A percentile compares a stretch with the other conserved stretches of the same genome.
phyloP scores from a whole-genome alignment of 352 stramenopile genomes.

The Phytophthora idaei region DNA sequence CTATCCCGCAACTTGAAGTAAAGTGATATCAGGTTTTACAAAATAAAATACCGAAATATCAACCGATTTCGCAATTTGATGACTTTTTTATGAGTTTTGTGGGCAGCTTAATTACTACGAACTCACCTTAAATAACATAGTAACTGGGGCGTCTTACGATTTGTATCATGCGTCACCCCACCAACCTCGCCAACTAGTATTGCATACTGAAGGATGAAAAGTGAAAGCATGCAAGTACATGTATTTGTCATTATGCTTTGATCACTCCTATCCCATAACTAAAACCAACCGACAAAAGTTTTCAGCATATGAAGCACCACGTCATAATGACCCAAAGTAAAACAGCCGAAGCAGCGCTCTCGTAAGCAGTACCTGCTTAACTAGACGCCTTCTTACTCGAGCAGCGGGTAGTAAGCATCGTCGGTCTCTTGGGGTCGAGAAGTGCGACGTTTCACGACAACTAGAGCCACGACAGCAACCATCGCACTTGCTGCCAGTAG shows the following conservation, averaged over 20 bases:
- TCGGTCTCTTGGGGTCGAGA: slow-evolving; percentile 12
- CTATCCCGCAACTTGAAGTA: slow-evolving; percentile 4
- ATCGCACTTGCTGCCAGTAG: slow-evolving; percentile 51
- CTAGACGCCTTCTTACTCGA: slow-evolving; percentile 38
- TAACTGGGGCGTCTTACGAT: too few species aligned
- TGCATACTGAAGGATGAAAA: too few species aligned
- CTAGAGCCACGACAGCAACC: slow-evolving; percentile 57
- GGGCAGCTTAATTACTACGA: too few species aligned
- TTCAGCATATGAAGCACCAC: slow-evolving; percentile 5
- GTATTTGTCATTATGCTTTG: slow-evolving; percentile 5
- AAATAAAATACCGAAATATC: too few species aligned
- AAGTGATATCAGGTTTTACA: slow-evolving; percentile 1
- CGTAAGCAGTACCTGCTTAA: not conserved
- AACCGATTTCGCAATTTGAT: too few species aligned
- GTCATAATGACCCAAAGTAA: slow-evolving; percentile 4
- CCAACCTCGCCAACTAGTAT: too few species aligned
- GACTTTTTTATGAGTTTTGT: too few species aligned
- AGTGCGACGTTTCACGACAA: slow-evolving; percentile 46
- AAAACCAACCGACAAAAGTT: slow-evolving; percentile 5
- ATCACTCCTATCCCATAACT: not conserved
- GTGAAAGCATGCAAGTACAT: not conserved
- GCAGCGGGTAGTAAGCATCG: slow-evolving; percentile 63
- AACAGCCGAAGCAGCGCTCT: not conserved
- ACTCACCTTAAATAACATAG: too few species aligned
- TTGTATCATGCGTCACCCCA: too few species aligned